phyloP scores from a whole-genome alignment of 2,329 filamentous ascomycete genomes.

The Fonsecaea erecta region DNA sequence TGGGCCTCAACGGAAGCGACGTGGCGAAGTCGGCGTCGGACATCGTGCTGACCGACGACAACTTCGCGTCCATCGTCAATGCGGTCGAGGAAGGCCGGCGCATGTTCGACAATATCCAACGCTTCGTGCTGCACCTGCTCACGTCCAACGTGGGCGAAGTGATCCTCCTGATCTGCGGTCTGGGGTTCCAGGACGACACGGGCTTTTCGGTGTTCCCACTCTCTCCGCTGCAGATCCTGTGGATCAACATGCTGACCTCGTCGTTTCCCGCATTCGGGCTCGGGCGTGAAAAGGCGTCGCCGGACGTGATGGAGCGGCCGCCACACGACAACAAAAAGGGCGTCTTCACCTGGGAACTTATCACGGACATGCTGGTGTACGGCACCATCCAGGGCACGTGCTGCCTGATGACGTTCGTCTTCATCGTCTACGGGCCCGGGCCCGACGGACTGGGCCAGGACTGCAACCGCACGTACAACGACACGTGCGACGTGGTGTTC shows the following conservation, averaged over 20 bases:
- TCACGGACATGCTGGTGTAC: slow-evolving; percentile 60
- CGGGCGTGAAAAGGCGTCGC: slow-evolving; percentile 60
- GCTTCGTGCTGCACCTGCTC: slow-evolving; percentile 64
- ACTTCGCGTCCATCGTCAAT: slow-evolving; percentile 83
- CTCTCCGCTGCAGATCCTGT: slow-evolving; percentile 64
- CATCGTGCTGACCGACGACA: slow-evolving; percentile 70
- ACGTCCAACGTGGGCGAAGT: slow-evolving; percentile 64
- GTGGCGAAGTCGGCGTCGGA: slow-evolving; percentile 80
- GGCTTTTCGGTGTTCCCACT: slow-evolving; percentile 63
- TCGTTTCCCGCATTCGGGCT: slow-evolving; percentile 65
- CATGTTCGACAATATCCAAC: slow-evolving; percentile 89
- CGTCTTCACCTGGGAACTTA: slow-evolving; percentile 59
- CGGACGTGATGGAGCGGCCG: slow-evolving; percentile 60
- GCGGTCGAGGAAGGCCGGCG: slow-evolving; percentile 81
- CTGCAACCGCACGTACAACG: slow-evolving; percentile 58
- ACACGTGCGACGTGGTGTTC: slow-evolving; percentile 61
- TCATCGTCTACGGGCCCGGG: slow-evolving; percentile 56
- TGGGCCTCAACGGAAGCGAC: slow-evolving; percentile 74
- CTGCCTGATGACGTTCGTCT: slow-evolving; percentile 56
- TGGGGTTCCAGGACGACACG: slow-evolving; percentile 61
- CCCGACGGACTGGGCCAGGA: slow-evolving; percentile 58
- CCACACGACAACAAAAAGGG: slow-evolving; percentile 58
- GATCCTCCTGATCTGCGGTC: slow-evolving; percentile 58
- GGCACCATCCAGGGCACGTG: slow-evolving; percentile 58
- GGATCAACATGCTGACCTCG: slow-evolving; percentile 68